Conservation (phyloP, 495 filamentous ascomycete genomes). For the Penicillium paradoxum region DNA sequence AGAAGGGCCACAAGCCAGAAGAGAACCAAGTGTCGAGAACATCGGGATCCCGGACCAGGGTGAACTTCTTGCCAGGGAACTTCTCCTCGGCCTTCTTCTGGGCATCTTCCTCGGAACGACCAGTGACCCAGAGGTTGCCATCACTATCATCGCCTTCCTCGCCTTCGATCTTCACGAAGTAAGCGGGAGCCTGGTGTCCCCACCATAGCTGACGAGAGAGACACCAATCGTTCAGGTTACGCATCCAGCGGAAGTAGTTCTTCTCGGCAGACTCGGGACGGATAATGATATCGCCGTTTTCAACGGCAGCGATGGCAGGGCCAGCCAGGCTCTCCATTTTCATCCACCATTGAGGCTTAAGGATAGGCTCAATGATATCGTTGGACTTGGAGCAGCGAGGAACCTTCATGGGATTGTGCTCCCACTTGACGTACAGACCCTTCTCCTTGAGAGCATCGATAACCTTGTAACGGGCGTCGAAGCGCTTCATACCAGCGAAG, state of each 20-base stretch:
- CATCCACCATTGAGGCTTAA: slow-evolving; percentile 81
- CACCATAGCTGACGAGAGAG: slow-evolving; percentile 80
- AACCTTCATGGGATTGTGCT: slow-evolving; percentile 76
- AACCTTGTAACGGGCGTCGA: slow-evolving; percentile 69
- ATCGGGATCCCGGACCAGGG: slow-evolving; percentile 62
- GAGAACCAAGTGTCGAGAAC: slow-evolving; percentile 83
- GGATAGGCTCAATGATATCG: slow-evolving; percentile 73
- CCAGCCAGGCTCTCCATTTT: slow-evolving; percentile 56
- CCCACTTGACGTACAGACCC: slow-evolving; percentile 71
- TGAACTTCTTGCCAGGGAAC: slow-evolving; percentile 65
- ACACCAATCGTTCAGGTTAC: slow-evolving; percentile 76
- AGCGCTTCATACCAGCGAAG: slow-evolving; percentile 66
- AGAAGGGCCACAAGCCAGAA: slow-evolving; percentile 77
- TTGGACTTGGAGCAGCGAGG: slow-evolving; percentile 68
- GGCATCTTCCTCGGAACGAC: slow-evolving; percentile 60
- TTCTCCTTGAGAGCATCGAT: slow-evolving; percentile 63
- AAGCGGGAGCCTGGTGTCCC: slow-evolving; percentile 76
- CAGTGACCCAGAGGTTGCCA: slow-evolving; percentile 63
- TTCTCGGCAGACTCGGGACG: slow-evolving; percentile 64
- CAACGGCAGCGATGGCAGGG: slow-evolving; percentile 61
- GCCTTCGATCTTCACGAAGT: slow-evolving; percentile 65
- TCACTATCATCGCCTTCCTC: slow-evolving; percentile 50
- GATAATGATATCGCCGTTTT: slow-evolving; percentile 65
- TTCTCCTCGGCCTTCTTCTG: slow-evolving; percentile 59
- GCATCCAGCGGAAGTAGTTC: slow-evolving; percentile 69